Base-by-base conservation (phyloP, 2,329 filamentous ascomycete genomes). In the Fusarium camptoceras region DNA sequence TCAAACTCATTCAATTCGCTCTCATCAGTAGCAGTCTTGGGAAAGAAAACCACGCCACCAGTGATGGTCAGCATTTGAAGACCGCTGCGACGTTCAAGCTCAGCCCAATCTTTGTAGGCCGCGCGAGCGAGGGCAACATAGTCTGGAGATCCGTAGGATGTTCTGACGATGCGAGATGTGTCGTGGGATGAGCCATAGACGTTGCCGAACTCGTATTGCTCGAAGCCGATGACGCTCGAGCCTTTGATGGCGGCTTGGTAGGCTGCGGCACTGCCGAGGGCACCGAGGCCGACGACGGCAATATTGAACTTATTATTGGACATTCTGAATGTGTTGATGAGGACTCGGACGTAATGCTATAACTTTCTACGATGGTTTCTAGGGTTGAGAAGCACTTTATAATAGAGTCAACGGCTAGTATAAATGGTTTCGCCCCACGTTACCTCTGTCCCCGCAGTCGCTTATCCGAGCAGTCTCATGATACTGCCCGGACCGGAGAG, bases 121-220 rank as follows among this genome's bases (percentile, higher is more conserved):
- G 68, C 61, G 8, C 66, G 60, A 1, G 73, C 73, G 5, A 76
- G 69, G 0, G 72, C 62, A 0, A 75, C 73, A 14, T 76, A 74
- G 18, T 76, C 66, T 6, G 73, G 68, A 3, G 67, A 55, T 2
- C 68, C 66, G 10, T 75, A 74, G 0, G 73, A 75, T 0, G 68
- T 75, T 14, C 73, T 65, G 10, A 75, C 59, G 5, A 75, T 76
- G 2, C 73, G 68, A 0, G 73, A 75, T 1, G 73, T 75, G n/a
- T 75, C 73, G 39, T 73, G 68, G 0, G 73, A 75, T 2, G 73
- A 71, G 22, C 73, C 73, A 18, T 66, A 68, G 5, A 75, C 58
- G 14, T 75, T 64, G 1, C 73, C 73, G 20, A 75, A 62, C 28
- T 75, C 73, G 24, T 72, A 75, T 14, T 75, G 73, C 18, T 75